Evolutionary conservation across 345 rosid species (phyloP).

Genomic region (Arabidopsis thaliana): DNA sequence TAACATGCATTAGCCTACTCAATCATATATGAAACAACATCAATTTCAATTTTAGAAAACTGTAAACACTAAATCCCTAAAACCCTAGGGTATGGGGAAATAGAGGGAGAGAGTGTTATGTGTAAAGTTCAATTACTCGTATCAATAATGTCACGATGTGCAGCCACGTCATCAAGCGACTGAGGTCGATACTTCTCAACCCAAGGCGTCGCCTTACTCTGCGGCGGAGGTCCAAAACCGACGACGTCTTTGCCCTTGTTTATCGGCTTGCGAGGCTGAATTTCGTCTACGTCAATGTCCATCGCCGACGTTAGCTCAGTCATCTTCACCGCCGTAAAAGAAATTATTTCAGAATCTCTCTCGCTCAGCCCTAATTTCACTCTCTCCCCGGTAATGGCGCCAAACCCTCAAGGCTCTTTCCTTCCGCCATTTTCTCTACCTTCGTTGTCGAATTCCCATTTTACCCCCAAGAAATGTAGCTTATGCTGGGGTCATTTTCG

Average conservation of each 20-base stretch:
- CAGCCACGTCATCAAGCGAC: conserved; percentile 93
- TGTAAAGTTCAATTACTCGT: conserved; percentile 61
- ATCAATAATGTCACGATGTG: conserved; percentile 97
- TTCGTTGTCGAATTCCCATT: background rate
- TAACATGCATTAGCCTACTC: conserved; percentile 19
- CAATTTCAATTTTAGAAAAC: background rate
- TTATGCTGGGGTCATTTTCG: conserved; percentile 11
- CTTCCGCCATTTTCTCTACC: conserved; percentile 21
- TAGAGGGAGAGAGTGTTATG: conserved; percentile 1
- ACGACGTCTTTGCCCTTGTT: conserved; percentile 60
- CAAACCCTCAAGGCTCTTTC: conserved; percentile 31
- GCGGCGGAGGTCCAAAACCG: conserved; percentile 47
- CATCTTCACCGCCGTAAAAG: conserved; percentile 44
- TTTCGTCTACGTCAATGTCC: conserved; percentile 77
- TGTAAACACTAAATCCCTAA: conserved; percentile 6
- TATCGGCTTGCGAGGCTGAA: conserved; percentile 40
- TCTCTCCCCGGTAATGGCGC: conserved; percentile 47
- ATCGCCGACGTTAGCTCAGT: conserved; percentile 61
- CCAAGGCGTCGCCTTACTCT: conserved; percentile 79
- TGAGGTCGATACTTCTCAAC: conserved; percentile 98
- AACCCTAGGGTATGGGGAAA: conserved; percentile 37
- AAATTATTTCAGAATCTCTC: conserved; percentile 6
- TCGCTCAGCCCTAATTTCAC: conserved; percentile 12
- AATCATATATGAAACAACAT: background rate
- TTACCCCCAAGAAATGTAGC: conserved; percentile 16